These are phyloP conservation scores for Lyophyllum shimeji DNA, from an alignment of 768 basidiomycete genomes.

Conservation along the genomic window DNA sequence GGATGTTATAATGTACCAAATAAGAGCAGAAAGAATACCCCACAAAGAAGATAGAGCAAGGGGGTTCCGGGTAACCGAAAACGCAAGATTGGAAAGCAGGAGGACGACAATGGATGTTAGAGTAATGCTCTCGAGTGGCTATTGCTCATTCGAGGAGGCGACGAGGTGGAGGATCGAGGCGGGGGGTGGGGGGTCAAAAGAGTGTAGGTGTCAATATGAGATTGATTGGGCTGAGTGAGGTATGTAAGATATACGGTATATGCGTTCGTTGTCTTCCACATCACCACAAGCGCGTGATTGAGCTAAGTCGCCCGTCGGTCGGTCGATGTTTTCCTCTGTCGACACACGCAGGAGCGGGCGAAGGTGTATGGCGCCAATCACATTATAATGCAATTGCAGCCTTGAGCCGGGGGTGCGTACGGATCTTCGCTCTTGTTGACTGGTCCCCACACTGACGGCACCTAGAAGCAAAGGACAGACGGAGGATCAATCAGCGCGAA, in stretches of 20 bases:
- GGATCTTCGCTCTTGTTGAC: constrained; percentile 90
- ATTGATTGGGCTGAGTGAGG: constrained; percentile 13
- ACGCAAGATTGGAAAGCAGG: constrained; percentile 5
- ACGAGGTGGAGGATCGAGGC: constrained; percentile 3
- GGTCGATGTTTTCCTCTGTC: not conserved
- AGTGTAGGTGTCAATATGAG: constrained; percentile 15
- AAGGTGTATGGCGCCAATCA: constrained; percentile 30
- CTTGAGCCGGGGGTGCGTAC: constrained; percentile 78
- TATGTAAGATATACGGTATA: constrained; percentile 25
- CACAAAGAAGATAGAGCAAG: not conserved
- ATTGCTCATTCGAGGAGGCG: constrained; percentile 7
- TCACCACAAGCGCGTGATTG: constrained; percentile 8
- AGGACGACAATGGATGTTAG: constrained; percentile 9
- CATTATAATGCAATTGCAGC: constrained; percentile 75
- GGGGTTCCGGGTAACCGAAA: not conserved
- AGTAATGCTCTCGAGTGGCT: constrained; percentile 16
- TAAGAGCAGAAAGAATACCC: constrained; percentile 2
- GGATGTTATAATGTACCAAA: constrained; percentile 13
- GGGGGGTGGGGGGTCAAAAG: constrained; percentile 16
- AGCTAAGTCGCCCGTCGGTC: not conserved
- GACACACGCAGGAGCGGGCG: not conserved
- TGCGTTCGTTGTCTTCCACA: constrained; percentile 9
- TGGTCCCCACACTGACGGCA: constrained; percentile 94
- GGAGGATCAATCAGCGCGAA: constrained; percentile 3
- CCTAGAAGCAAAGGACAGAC: constrained; percentile 38